These are phyloP conservation scores for Areca catechu DNA, from an alignment of 176 grass and related monocot genomes.

Conservation along the genomic window DNA sequence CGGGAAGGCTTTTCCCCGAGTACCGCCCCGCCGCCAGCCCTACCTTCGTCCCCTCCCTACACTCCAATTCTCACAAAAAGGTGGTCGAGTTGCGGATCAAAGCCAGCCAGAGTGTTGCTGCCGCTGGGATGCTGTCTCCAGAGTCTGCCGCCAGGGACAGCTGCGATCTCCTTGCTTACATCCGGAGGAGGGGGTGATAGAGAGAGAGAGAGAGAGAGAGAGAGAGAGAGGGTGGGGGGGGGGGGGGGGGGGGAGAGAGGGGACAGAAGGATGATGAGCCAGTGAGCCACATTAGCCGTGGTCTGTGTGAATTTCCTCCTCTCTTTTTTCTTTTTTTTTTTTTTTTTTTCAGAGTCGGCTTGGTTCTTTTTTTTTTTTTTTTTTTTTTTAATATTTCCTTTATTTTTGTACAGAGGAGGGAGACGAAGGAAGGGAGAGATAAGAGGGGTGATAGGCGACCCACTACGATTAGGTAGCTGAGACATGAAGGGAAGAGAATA, in stretches of 20 bases:
- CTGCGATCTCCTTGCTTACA: constrained; percentile 63
- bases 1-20: constrained; percentile 92
- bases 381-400: background rate
- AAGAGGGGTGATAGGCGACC: background rate
- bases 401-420: constrained; percentile 21
- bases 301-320: too few species aligned
- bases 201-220: too few species aligned
- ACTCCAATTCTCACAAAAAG: constrained; percentile 99
- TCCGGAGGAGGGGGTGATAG: constrained; percentile 36
- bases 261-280: too few species aligned
- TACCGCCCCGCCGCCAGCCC: constrained; percentile 95
- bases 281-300: too few species aligned
- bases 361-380: background rate
- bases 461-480: constrained; percentile 7
- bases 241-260: background rate
- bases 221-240: background rate
- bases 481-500: background rate
- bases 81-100: constrained; percentile 95
- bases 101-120: background rate
- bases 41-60: constrained; percentile 72
- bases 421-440: background rate
- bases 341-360: too few species aligned
- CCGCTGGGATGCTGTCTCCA: background rate
- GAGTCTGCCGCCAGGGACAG: constrained; percentile 14
- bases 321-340: too few species aligned